Evolutionary conservation across 768 basidiomycete genomes (phyloP), one percentile per base, ranked within the genome.

Genomic region (Macrolepiota dolichaula): DNA sequence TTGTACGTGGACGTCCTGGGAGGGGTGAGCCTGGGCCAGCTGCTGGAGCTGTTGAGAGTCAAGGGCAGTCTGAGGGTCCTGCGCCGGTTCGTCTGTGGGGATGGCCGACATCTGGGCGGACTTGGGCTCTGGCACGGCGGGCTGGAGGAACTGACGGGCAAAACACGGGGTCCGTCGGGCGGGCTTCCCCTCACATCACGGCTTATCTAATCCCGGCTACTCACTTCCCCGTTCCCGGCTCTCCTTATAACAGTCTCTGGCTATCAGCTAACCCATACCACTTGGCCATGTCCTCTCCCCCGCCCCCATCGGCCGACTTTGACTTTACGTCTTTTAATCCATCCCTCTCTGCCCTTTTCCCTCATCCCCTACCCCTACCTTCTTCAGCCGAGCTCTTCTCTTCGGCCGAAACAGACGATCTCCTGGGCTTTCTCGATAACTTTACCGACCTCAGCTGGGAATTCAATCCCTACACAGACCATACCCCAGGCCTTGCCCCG

Each of bases 391-490:
- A 89, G 70, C 85, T 94, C 65, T 90, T 94, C 72, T 89, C 91
- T 9, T 79, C 84, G 0, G 81, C 86, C 63, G 92, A 94, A 73
- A 89, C 89, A 4, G 88, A 86, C 0, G 86, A 91, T 72, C 77
- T 94, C 56, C 80, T 92, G 62, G 87, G 88, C 59, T 94, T 94
- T 71, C 84, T 94, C 70, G 91, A 93, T 73, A 87, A 86, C 72
- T 91, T 92, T 68, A 81, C 78, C 67, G 87, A 77, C 53, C 71
- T 79, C 66, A 74, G 72, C 59, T 81, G 85, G 85, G 87, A 89
- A 57, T 77, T 85, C 62, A 78, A 81, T 27, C 15, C 63, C 56
- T 38, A 37, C n/a, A 46, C 44, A 37, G 79, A 80, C n/a, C 70
- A 71, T 27, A 13, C 64, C 17, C 65, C 58, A 35, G 70, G 72